Evolutionary conservation across 805 yeast species (phyloP), one percentile per base, ranked within the genome.

Genomic region (Ogataea methylovora): DNA sequence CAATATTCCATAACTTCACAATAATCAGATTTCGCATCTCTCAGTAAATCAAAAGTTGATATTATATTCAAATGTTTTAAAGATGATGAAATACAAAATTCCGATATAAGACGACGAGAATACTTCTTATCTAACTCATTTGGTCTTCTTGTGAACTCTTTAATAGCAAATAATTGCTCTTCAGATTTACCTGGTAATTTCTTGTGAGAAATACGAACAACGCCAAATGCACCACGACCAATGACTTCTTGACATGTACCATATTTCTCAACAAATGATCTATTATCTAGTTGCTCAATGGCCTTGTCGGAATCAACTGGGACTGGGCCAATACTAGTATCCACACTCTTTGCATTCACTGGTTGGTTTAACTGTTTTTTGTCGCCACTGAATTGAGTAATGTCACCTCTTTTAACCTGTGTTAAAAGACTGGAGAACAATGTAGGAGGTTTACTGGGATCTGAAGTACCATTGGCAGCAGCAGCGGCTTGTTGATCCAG

Each of bases 181-280:
- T 30, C 17, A 8, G 14, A n/a, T 8, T 27, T 35, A 14, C 40
- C 48, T 1, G 32, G 21, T 8, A 61, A 44, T 48, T 73, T 76
- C 54, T 81, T 81, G 63, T 88, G 97, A 6, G 94, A 73, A 5
- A 92, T 75, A 40, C 96, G 69, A 15, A 90, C 97, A 30, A 86
- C 85, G 14, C 98, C 98, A 63, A 84, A 90, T 0, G 96, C 79
- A 15, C 97, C 97, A 33, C 84, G 73, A 18, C 98, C 98, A 42
- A 92, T 74, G 31, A 88, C 84, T 55, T 90, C 97, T 58, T 86
- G 95, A 56, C 97, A 90, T 34, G 83, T 72, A 28, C 98, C 98
- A 56, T 90, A 90, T 54, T 88, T 84, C 46, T 87, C 88, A 8
- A 77, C 81, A 55, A 90, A 82, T 8, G 88, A 75, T 31, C 76